Evolutionary conservation across 805 yeast species (phyloP), one percentile per base, ranked within the genome.

Genomic region (Suhomyces faveliae): DNA sequence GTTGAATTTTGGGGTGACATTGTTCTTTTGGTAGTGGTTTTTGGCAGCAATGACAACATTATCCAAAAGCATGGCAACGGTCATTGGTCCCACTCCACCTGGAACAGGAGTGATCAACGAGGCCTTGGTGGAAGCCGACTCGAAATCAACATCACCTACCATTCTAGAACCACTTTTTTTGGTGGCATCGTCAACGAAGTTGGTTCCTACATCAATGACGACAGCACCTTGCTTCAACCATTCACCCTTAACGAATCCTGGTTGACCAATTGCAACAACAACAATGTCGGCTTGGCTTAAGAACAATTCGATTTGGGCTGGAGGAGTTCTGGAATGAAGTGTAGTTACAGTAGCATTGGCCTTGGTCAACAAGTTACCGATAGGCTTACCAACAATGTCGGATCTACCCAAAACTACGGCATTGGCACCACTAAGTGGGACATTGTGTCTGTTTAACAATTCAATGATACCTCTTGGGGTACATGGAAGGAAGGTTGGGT

Each of bases 31-130:
- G 57, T 67, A 71, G 59, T 70, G 74, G 51, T 75, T 73, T 63
- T 83, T 77, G 35, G 94, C 91, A 44, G 91, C 85, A 47, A 74
- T 68, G 33, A 83, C 71, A 23, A 87, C 90, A 63, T 87, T 87
- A 54, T 81, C 82, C 64, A 85, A 79, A 48, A 87, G 72, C 81
- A 84, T 84, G 35, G 96, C 96, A 42, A 92, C 97, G 22, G 99
- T 92, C 98, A 92, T 92, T 54, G 99, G 99, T 35, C 99, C 99
- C 53, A 92, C 98, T 59, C 98, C 98, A 64, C 98, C 98, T 25
- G 99, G 99, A 47, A 92, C 99, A 13, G 99, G 99, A 5, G 98
- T 91, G 53, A 94, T 79, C 57, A 77, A 80, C 10, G 84, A 70
- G 2, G 91, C 94, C 46, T 76, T 77, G 44, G 73, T 64, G 48